phyloP scores from a whole-genome alignment of 1,284 basidiomycete genomes.

The Trichosporon inkin region DNA sequence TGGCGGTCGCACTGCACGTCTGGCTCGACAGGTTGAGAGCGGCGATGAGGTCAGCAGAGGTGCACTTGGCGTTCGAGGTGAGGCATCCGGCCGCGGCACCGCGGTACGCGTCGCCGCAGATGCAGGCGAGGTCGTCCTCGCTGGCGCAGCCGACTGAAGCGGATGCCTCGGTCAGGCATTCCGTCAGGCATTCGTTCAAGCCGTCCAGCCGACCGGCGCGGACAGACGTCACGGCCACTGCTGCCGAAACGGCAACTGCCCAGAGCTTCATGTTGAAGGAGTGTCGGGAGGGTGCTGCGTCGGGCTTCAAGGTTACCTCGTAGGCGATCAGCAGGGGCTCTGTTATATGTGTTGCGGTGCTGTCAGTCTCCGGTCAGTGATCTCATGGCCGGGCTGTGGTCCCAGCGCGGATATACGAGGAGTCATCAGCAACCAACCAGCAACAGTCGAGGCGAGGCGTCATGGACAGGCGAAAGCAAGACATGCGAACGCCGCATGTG shows the following conservation, averaged over 20 bases:
- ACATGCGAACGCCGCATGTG: too few species aligned
- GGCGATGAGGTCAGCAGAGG: slow-evolving; percentile 5
- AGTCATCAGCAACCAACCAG: neutral
- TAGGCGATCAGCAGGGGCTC: neutral
- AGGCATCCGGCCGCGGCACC: slow-evolving; percentile 5
- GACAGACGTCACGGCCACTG: neutral
- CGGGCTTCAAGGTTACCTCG: neutral
- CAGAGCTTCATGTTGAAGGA: slow-evolving; percentile 7
- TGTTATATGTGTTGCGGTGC: neutral
- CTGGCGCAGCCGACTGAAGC: slow-evolving; percentile 4
- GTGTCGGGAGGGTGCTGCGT: slow-evolving; percentile 1
- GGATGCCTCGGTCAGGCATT: neutral
- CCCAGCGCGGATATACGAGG: neutral
- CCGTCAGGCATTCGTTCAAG: neutral
- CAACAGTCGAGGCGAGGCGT: neutral
- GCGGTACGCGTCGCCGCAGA: slow-evolving; percentile 9
- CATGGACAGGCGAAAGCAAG: neutral
- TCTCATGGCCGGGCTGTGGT: neutral
- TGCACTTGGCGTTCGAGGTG: neutral
- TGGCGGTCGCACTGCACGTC: slow-evolving; percentile 2
- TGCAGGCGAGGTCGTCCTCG: slow-evolving; percentile 9
- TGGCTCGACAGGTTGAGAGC: slow-evolving; percentile 10
- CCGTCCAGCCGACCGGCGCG: neutral
- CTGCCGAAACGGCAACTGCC: slow-evolving; percentile 1
- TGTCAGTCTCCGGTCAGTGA: neutral